Evolutionary conservation across 129 eudicot genomes (phyloP).

Genomic region (Lactuca sativa): DNA sequence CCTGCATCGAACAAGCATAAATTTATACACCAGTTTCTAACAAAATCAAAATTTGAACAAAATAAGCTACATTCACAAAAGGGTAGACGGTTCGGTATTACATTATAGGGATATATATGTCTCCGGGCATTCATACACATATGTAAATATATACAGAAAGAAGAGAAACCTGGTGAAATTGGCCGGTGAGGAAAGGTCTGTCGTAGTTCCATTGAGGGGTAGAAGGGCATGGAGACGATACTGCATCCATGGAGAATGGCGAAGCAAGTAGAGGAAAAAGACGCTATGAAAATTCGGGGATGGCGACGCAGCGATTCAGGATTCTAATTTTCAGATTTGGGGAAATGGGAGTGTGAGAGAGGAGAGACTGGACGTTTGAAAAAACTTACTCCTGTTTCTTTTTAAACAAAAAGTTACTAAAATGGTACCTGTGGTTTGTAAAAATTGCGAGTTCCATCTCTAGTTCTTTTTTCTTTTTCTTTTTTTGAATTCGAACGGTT

Average conservation of each 20-base stretch:
- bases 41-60: not conserved
- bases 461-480: too few species aligned
- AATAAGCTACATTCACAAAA: not conserved
- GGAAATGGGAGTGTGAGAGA: not conserved
- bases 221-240: conserved; percentile 38
- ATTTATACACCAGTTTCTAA: not conserved
- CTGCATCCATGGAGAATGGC: conserved; percentile 26
- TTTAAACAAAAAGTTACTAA: too few species aligned
- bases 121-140: not conserved
- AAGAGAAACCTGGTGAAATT: conserved; percentile 55
- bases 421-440: too few species aligned
- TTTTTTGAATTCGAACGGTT: too few species aligned
- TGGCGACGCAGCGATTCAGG: not conserved
- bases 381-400: too few species aligned
- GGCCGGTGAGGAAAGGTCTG: conserved; percentile 69
- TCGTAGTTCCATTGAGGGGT: conserved; percentile 65
- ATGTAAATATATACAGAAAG: not conserved
- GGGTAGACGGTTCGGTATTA: not conserved
- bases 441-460: too few species aligned
- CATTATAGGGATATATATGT: not conserved
- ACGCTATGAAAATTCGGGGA: not conserved
- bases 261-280: not conserved
- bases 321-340: not conserved
- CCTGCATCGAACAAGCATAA: conserved; percentile 38
- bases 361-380: too few species aligned